Conservation (phyloP, 2,329 filamentous ascomycete species). For the Kalaharituber pfeilii region DNA sequence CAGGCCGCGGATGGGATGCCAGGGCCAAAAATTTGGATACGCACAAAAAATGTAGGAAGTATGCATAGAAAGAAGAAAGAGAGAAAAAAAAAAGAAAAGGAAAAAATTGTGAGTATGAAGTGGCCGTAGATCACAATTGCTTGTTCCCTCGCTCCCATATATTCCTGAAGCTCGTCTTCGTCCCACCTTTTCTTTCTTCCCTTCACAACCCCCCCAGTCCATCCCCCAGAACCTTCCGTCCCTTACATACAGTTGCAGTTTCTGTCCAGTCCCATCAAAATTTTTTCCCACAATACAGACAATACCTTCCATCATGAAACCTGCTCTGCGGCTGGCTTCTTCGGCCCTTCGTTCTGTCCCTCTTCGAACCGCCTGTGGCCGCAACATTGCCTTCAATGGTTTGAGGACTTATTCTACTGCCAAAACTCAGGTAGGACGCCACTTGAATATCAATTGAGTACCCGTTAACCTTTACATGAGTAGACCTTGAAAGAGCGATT, state of each 20-base stretch:
- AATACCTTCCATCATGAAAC: not conserved
- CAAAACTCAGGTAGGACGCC: conserved; percentile 59
- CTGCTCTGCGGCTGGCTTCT: not conserved
- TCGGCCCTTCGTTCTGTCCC: not conserved
- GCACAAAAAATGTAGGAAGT: no score
- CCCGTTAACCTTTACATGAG: conserved; percentile 19
- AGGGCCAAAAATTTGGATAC: no score
- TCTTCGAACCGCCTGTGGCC: not conserved
- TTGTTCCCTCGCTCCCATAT: not conserved
- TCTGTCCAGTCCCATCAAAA: not conserved
- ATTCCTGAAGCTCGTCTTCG: conserved; percentile 22
- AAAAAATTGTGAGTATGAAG: not conserved
- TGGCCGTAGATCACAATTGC: not conserved
- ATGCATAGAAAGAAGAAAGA: not conserved
- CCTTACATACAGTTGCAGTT: not conserved
- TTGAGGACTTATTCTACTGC: conserved; percentile 71
- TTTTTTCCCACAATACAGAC: not conserved
- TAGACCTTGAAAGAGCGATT: conserved; percentile 97
- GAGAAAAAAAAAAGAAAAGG: not conserved
- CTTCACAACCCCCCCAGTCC: conserved; percentile 26
- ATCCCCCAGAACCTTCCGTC: conserved; percentile 23
- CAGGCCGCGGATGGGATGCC: no score
- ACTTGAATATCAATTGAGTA: conserved; percentile 16
- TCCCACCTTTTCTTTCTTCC: conserved; percentile 27
- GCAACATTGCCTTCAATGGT: conserved; percentile 54